Conservation (phyloP, 129 eudicot genomes). For the Logfia minima region DNA sequence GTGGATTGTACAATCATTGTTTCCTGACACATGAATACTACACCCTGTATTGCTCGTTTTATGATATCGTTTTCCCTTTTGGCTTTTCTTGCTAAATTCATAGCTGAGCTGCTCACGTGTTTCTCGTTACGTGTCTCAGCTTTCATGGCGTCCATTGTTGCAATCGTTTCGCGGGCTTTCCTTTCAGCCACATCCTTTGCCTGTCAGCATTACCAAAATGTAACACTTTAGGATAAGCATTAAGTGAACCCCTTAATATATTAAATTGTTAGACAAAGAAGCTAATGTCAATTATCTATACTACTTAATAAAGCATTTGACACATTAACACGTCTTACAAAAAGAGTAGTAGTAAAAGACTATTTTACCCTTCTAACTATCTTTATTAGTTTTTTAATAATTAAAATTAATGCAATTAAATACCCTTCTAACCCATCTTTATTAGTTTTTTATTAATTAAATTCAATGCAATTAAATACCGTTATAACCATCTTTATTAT, state of each 20-base stretch:
- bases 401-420: no score
- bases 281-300: no score
- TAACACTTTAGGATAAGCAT: background rate
- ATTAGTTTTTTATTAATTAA: no score
- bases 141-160: conserved; percentile 56
- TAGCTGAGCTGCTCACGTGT: conserved; percentile 65
- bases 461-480: no score
- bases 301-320: no score
- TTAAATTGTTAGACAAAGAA: background rate
- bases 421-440: no score
- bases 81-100: conserved; percentile 60
- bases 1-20: conserved; percentile 70
- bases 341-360: no score
- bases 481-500: no score
- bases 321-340: no score
- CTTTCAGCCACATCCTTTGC: conserved; percentile 81
- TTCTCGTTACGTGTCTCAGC: conserved; percentile 72
- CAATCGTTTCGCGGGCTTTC: conserved; percentile 51
- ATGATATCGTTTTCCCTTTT: conserved; percentile 69
- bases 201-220: conserved; percentile 40
- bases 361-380: no score
- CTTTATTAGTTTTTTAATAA: no score
- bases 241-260: background rate
- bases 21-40: conserved; percentile 64
- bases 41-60: conserved; percentile 89